Evolutionary conservation across 331 rosid species (phyloP).

Genomic region (Malus hybrid): DNA sequence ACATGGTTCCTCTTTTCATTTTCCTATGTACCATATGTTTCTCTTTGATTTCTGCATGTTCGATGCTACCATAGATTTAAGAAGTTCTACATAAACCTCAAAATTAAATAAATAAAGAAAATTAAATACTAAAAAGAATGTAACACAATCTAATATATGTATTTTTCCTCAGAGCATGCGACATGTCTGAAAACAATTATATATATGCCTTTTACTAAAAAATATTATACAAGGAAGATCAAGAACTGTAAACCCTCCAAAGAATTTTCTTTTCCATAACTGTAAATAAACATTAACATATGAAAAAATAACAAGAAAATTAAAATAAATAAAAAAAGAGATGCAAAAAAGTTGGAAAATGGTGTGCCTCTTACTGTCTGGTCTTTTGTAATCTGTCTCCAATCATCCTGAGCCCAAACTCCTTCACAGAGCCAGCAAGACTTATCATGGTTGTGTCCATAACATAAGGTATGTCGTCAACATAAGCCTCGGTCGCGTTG

Average conservation of each 20-base stretch:
- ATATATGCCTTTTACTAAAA: neutral
- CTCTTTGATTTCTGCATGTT: too few relatives aligned
- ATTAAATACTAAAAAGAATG: too few relatives aligned
- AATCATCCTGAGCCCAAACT: constrained; percentile 80
- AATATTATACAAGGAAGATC: constrained; percentile 16
- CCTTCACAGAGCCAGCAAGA: constrained; percentile 67
- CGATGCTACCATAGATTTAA: too few relatives aligned
- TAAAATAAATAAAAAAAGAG: neutral
- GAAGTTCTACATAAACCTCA: too few relatives aligned
- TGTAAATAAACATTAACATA: neutral
- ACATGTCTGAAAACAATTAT: too few relatives aligned
- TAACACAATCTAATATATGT: too few relatives aligned
- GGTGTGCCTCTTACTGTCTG: constrained; percentile 30
- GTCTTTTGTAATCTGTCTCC: constrained; percentile 51
- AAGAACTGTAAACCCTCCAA: neutral
- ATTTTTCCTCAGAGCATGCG: too few relatives aligned
- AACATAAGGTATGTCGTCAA: constrained; percentile 50
- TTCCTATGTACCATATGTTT: too few relatives aligned
- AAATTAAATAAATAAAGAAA: too few relatives aligned
- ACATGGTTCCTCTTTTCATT: too few relatives aligned
- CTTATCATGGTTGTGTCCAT: constrained; percentile 69
- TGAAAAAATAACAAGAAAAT: neutral
- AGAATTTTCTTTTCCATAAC: constrained; percentile 4
- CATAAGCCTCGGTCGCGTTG: constrained; percentile 32
- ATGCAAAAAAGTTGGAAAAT: neutral